phyloP scores from a whole-genome alignment of 371 early-diverging fungal species.

The Mucor sp. region DNA sequence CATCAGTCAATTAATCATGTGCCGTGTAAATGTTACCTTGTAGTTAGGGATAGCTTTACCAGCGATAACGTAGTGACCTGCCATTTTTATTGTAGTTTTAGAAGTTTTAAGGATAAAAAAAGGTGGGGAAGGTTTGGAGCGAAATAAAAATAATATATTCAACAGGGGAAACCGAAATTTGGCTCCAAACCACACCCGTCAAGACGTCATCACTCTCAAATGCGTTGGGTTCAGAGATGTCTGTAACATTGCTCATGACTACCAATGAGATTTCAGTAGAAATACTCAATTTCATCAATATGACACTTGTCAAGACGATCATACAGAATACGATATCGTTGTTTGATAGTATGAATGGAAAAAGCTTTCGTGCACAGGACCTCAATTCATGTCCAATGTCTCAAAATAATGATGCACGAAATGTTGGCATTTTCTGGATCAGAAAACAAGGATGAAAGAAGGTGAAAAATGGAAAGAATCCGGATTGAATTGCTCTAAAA shows the following conservation, averaged over 20 bases:
- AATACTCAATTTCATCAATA: not conserved
- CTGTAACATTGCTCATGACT: not conserved
- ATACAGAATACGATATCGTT: not conserved
- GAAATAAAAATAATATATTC: constrained; percentile 14
- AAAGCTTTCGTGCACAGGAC: not conserved
- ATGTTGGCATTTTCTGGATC: not conserved
- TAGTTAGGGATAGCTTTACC: constrained; percentile 52
- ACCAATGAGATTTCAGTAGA: not conserved
- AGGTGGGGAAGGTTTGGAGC: constrained; percentile 5
- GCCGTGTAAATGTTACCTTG: constrained; percentile 30
- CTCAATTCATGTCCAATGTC: not conserved
- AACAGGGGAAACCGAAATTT: constrained; percentile 16
- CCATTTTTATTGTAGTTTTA: constrained; percentile 33
- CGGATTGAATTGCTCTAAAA: not conserved
- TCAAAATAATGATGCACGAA: not conserved
- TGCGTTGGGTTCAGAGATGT: not conserved
- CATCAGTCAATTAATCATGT: not conserved
- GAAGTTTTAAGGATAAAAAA: constrained; percentile 6
- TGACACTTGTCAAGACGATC: not conserved
- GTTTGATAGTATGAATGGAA: not conserved
- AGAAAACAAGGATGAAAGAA: not conserved
- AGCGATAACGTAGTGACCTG: constrained; percentile 56
- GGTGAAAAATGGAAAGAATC: not conserved
- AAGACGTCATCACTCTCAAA: constrained; percentile 2
- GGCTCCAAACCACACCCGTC: not conserved